These are phyloP conservation scores for Pyropia haitanensis DNA, from an alignment of 23 red algal species.

Conservation along the genomic window DNA sequence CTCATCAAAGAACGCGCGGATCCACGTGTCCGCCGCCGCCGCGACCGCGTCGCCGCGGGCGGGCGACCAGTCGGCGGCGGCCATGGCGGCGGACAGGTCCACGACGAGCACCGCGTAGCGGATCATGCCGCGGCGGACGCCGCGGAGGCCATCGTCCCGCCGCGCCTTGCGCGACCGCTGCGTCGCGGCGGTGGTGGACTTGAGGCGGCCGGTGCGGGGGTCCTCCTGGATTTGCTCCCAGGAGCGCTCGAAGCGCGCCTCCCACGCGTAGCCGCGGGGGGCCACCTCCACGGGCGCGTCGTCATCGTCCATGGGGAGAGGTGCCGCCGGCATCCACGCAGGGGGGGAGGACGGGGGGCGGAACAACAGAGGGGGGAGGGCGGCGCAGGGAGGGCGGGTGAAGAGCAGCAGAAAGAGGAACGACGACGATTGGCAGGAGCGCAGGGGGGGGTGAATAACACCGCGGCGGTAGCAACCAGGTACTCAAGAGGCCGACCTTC, in stretches of 20 bases:
- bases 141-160: slow-evolving; percentile 30
- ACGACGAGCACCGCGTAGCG: slow-evolving; percentile 76
- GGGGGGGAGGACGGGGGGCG: no score
- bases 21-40: slow-evolving; percentile 20
- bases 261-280: slow-evolving; percentile 69
- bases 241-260: slow-evolving; percentile 55
- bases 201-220: slow-evolving; percentile 43
- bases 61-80: slow-evolving; percentile 61
- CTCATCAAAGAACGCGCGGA: slow-evolving; percentile 80
- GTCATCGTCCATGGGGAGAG: slow-evolving; percentile 30
- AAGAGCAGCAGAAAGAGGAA: no score
- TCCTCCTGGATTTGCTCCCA: slow-evolving; percentile 87
- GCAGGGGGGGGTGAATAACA: no score
- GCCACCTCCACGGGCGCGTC: slow-evolving; percentile 22
- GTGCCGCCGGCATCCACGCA: neutral
- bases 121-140: slow-evolving; percentile 72
- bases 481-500: no score
- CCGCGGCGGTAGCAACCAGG: no score
- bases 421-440: no score
- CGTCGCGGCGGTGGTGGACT: slow-evolving; percentile 23
- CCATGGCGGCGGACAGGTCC: slow-evolving; percentile 59
- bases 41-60: slow-evolving; percentile 50
- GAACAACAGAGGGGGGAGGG: no score
- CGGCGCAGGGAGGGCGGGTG: no score
- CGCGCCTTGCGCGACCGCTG: slow-evolving; percentile 36